phyloP scores from a whole-genome alignment of 306 rosid genomes.

The Cotoneaster glaucophyllus region DNA sequence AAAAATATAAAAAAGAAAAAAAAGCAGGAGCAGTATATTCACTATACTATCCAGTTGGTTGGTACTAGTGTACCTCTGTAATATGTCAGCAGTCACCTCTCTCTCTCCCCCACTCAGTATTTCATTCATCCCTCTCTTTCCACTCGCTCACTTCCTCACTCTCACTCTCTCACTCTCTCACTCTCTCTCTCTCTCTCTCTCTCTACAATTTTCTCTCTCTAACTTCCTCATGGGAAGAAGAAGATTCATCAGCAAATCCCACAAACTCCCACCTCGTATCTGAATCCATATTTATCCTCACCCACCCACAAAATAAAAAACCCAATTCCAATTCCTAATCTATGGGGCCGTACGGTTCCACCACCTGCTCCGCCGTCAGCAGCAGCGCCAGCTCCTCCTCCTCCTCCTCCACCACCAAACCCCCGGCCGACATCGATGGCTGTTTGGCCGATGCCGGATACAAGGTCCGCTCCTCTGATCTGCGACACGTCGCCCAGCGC shows the following conservation, averaged over 20 bases:
- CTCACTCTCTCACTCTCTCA: no score
- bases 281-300: neutral
- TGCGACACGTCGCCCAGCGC: constrained; percentile 61
- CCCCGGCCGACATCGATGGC: constrained; percentile 43
- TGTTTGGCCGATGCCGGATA: constrained; percentile 69
- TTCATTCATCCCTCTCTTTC: constrained; percentile 28
- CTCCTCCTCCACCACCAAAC: constrained; percentile 27
- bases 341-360: constrained; percentile 45
- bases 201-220: neutral
- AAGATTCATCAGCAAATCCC: constrained; percentile 9
- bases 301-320: neutral
- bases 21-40: neutral
- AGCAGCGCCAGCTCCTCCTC: constrained; percentile 45
- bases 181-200: neutral
- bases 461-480: constrained; percentile 66
- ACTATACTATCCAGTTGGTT: neutral
- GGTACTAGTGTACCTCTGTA: neutral
- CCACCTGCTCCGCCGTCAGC: constrained; percentile 11
- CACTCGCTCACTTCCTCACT: neutral
- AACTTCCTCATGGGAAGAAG: neutral
- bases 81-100: constrained; percentile 8
- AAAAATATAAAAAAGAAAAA: neutral
- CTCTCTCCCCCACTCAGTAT: neutral
- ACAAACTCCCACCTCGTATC: neutral
- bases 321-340: neutral